These are phyloP conservation scores for Fraxinus quadrangulata DNA, from an alignment of 257 asterid species.

Conservation along the genomic window DNA sequence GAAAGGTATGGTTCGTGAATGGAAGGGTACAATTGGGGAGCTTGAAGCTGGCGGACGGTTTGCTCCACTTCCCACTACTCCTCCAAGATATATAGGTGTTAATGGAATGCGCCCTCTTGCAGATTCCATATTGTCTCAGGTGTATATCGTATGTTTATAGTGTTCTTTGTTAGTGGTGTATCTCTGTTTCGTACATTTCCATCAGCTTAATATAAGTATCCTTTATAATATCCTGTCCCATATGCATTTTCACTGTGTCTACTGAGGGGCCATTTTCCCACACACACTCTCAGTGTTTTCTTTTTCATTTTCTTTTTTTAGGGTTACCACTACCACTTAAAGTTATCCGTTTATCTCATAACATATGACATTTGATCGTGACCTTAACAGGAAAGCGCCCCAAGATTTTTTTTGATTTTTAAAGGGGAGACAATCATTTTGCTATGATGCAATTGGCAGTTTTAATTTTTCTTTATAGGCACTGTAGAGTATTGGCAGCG, in stretches of 20 bases:
- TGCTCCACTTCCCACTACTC: slow-evolving; percentile 54
- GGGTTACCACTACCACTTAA: too few relatives aligned
- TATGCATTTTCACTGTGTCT: background rate
- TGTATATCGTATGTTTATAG: slow-evolving; percentile 27
- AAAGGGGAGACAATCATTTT: background rate
- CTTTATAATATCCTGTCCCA: background rate
- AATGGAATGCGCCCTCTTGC: slow-evolving; percentile 94
- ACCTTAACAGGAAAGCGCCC: background rate
- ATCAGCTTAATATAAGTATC: background rate
- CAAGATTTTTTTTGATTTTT: background rate
- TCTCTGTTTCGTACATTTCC: background rate
- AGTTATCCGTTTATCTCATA: background rate
- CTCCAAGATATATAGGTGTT: slow-evolving; percentile 69
- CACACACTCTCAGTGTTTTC: background rate
- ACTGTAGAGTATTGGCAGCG: background rate
- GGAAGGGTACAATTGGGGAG: slow-evolving; percentile 72
- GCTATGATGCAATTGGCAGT: background rate
- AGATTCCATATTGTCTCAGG: slow-evolving; percentile 79
- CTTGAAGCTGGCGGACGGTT: slow-evolving; percentile 79
- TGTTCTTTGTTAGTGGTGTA: background rate
- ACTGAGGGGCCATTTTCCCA: background rate
- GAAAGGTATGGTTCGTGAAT: slow-evolving; percentile 62
- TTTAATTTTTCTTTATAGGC: background rate
- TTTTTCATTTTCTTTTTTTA: background rate
- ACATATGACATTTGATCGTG: background rate